Base-by-base conservation (phyloP, 2,329 filamentous ascomycete genomes). In the Piedraia hortae region DNA sequence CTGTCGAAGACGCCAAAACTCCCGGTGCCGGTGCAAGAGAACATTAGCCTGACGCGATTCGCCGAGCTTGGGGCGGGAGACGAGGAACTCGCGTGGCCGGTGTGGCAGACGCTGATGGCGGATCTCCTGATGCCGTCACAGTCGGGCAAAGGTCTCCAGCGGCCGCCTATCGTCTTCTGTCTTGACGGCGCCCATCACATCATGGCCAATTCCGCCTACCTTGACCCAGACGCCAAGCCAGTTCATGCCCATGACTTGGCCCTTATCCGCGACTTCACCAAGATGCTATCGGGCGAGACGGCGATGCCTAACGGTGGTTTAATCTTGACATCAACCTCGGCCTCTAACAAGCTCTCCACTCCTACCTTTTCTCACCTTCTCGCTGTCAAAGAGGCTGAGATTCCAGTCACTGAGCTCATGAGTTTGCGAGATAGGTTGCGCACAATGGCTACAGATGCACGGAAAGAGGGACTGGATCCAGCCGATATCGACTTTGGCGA, bases 201-300 rank as follows among this genome's bases (percentile, higher is more conserved):
- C 46, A 89, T 89, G 73, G 59, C 58, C 33, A 41, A 64, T 16
- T 75, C 68, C 30, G 62, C 60, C 19, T 97, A 93, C 53, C 62
- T 69, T 31, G 61, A 61, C 30, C 53, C 69, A 2, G 53, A 70
- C 12, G 71, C 62, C 35, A 59, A 74, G 29, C 55, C 54, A 8
- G 70, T 97, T 30, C 85, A 97, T 51, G 59, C 78, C 13, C 75
- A 89, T 46, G 72, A 93, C 37, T 57, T 97, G 14, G 54, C 61
- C 12, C 54, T 91, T 11, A 54, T 89, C 23, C 58, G 64, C 25
- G 59, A 72, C 32, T 89, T 89, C 45, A 46, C 71, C 28, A 63
- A 71, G 22, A 59, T 71, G 25, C 56, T 93, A 13, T 59, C 59
- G 13, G 69, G 70, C 26, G 39, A 47, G 44, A 14, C 32, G 4